A percentile compares a stretch with the other conserved stretches of the same genome.
Conservation (phyloP, 371 early-diverging fungal species). For the Circinella minor region DNA sequence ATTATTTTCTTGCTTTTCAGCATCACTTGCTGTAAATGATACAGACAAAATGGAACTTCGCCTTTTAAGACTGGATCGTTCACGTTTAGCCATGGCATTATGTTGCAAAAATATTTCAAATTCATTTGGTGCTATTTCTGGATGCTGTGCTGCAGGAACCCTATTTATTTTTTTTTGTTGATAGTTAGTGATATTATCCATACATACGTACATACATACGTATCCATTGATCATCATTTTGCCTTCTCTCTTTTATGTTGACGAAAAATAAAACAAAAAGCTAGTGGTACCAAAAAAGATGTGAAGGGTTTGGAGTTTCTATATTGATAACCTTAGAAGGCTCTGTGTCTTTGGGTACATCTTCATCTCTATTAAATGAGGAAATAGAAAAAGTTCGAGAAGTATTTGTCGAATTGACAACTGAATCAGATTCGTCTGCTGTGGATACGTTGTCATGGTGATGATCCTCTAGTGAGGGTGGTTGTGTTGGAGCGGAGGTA, state of each 20-base stretch:
- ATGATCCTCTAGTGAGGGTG: not conserved
- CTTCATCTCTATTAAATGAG: conserved; percentile 11
- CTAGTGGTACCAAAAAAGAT: conserved; percentile 48
- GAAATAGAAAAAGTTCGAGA: conserved; percentile 20
- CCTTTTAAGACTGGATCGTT: conserved; percentile 33
- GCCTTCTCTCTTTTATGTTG: no score
- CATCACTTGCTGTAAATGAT: conserved; percentile 51
- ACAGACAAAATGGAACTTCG: conserved; percentile 57
- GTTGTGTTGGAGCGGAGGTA: conserved; percentile 19
- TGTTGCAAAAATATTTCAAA: conserved; percentile 55
- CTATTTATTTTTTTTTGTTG: conserved; percentile 20
- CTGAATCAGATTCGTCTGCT: conserved; percentile 29
- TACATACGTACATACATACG: not conserved
- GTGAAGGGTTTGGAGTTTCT: conserved; percentile 48
- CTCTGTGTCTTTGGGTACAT: not conserved
- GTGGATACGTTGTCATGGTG: conserved; percentile 7
- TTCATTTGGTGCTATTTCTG: conserved; percentile 64
- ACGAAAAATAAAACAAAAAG: no score
- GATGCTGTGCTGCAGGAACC: conserved; percentile 69
- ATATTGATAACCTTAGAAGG: conserved; percentile 37
- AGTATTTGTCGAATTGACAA: conserved; percentile 44
- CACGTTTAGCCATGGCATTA: conserved; percentile 40
- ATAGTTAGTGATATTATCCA: not conserved
- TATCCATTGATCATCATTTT: no score
- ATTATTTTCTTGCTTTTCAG: conserved; percentile 35